phyloP scores from a whole-genome alignment of 805 yeast genomes.

The Maudiozyma pseudohumilis region DNA sequence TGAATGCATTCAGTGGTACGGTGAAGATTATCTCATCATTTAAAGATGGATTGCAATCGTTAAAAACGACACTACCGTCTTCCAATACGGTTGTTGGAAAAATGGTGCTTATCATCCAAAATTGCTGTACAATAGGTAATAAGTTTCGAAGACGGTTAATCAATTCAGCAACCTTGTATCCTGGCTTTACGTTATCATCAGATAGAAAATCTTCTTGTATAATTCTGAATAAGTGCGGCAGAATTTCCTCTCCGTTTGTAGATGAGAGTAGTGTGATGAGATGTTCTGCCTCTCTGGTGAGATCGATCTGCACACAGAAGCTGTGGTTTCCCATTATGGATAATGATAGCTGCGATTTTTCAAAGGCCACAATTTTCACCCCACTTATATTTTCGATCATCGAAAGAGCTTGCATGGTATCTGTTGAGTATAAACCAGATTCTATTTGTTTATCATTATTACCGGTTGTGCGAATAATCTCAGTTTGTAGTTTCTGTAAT shows the following conservation, averaged over 20 bases:
- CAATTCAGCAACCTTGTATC: not conserved
- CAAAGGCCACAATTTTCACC: conserved; percentile 7
- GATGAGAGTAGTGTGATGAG: no score
- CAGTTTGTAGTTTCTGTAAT: not conserved
- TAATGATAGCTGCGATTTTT: conserved; percentile 3
- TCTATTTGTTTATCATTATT: not conserved
- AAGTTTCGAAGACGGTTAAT: no score
- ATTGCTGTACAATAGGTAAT: no score
- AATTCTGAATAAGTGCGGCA: no score
- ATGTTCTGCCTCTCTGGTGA: not conserved
- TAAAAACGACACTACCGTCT: conserved; percentile 6
- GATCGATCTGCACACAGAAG: not conserved
- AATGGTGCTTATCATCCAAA: no score
- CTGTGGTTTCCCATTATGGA: not conserved
- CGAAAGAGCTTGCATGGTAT: conserved; percentile 2
- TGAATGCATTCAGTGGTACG: conserved; percentile 11
- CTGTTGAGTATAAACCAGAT: no score
- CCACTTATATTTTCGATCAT: conserved; percentile 11
- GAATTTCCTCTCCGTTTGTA: no score
- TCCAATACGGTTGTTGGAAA: conserved; percentile 11
- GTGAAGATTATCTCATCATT: conserved; percentile 8
- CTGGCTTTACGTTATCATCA: no score
- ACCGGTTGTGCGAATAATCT: not conserved
- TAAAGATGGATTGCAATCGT: conserved; percentile 11
- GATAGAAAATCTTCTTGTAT: no score